Base-by-base conservation (phyloP, 305 asterid genomes). In the Caryopteris hybrid region DNA sequence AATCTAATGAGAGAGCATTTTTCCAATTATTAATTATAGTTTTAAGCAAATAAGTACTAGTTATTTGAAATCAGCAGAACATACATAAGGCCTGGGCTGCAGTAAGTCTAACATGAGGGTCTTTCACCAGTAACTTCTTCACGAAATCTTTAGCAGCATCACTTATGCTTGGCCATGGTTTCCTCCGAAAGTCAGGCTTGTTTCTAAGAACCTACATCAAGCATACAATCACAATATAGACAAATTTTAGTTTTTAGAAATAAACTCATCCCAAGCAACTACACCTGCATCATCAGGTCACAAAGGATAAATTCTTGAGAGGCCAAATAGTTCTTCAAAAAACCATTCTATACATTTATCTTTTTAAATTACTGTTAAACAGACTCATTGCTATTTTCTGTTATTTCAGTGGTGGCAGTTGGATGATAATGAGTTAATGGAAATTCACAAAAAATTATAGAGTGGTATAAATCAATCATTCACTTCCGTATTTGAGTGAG, bases 1-100 rank as follows among this genome's bases (percentile, higher is more conserved):
- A 33, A 48, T 38, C 47, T 29, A 64, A 11, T 25, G 14, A 0
- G 60, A 48, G 11, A 21, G 51, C 17, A 31, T 20, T 5, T 29
- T 6, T 55, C 47, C 23, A 43, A 55, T 45, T 8, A 27, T 0
- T 10, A 66, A 53, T 36, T 33, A 8, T 45, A 69, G 25, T 10
- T 20, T 7, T 34, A 21, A 7, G 17, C 14, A 16, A 22, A 34
- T 16, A 14, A n/a, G n/a, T 18, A 59, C 42, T 38, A 31, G 18
- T 34, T 13, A 18, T 57, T 50, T 18, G 39, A 66, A 67, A 48
- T 51, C 66, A 71, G 61, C 23, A 58, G 12, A 29, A 68, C 97
- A 50, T 93, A 93, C 98, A 93, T 45, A 90, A 68, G 70, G 99
- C 97, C 78, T 93, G 99, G 14, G 99, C 96, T 48, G 99, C 97